Conservation (phyloP, 805 yeast species). For the Candida jianshihensis region DNA sequence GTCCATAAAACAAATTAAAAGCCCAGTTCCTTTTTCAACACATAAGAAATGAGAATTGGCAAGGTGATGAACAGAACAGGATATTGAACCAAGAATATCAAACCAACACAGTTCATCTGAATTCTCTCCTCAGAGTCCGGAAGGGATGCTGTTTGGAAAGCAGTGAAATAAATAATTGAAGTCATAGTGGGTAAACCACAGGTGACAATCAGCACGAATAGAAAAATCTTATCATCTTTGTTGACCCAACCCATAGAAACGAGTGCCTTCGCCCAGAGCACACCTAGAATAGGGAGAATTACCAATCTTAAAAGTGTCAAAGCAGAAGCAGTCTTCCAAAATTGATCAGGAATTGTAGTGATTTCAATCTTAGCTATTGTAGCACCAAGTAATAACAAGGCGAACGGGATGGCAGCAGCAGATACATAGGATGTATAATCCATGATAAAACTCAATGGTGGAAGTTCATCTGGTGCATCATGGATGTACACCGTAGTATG, state of each 20-base stretch:
- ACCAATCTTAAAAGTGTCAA: conserved; percentile 52
- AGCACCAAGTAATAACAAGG: conserved; percentile 73
- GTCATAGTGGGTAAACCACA: conserved; percentile 85
- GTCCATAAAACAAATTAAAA: not conserved
- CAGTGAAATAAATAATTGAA: conserved; percentile 75
- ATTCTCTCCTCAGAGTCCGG: conserved; percentile 2
- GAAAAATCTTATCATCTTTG: conserved; percentile 36
- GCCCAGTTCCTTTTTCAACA: conserved; percentile 3
- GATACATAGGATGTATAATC: conserved; percentile 75
- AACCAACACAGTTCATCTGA: conserved; percentile 7
- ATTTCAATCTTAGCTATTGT: conserved; percentile 63
- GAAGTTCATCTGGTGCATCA: conserved; percentile 74
- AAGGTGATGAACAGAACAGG: conserved; percentile 3
- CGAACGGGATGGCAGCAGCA: conserved; percentile 80
- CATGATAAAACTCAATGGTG: conserved; percentile 78
- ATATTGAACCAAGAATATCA: conserved; percentile 5
- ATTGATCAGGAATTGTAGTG: conserved; percentile 49
- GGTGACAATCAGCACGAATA: conserved; percentile 65
- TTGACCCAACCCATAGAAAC: conserved; percentile 57
- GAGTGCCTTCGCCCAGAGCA: conserved; percentile 53
- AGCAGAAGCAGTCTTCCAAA: conserved; percentile 53
- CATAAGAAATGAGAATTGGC: conserved; percentile 6
- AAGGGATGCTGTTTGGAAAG: conserved; percentile 61
- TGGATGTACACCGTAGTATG: conserved; percentile 42
- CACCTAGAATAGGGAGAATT: conserved; percentile 71